Evolutionary conservation across 2,329 filamentous ascomycete genomes (phyloP).

Genomic region (Myriosclerotinia curreyana): DNA sequence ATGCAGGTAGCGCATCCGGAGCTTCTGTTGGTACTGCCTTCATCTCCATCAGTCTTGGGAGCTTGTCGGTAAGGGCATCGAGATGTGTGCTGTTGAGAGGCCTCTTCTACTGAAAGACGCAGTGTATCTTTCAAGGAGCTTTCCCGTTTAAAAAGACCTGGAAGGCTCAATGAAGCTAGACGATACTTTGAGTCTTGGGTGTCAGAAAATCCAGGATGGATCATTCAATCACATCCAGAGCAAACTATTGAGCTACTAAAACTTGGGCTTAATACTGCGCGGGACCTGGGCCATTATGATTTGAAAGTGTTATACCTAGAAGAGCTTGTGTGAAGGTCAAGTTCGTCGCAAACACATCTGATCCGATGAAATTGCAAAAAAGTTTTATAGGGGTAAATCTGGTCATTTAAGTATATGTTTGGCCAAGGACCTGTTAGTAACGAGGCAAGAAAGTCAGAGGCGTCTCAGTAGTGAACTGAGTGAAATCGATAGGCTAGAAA

Average conservation of each 20-base stretch:
- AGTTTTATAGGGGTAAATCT: neutral
- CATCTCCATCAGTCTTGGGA: neutral
- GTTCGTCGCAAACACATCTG: neutral
- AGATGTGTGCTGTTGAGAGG: neutral
- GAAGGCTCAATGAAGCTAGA: conserved; percentile 1
- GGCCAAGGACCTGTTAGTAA: neutral
- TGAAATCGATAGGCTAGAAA: neutral
- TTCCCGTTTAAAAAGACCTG: conserved; percentile 3
- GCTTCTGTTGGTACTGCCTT: neutral
- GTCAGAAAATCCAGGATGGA: neutral
- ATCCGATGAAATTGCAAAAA: neutral
- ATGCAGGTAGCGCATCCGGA: conserved; percentile 3
- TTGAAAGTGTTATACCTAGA: neutral
- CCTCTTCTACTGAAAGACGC: neutral
- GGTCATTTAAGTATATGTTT: neutral
- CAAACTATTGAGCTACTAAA: neutral
- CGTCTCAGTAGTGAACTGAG: neutral
- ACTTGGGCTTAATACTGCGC: neutral
- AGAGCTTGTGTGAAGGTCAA: neutral
- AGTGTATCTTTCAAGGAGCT: neutral
- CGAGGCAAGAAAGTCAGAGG: neutral
- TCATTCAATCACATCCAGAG: neutral
- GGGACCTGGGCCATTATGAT: neutral
- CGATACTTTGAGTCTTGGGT: neutral
- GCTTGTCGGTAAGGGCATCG: neutral